Evolutionary conservation across 73 alveolate genomes (phyloP).

Genomic region (Tetrahymena malaccensis): DNA sequence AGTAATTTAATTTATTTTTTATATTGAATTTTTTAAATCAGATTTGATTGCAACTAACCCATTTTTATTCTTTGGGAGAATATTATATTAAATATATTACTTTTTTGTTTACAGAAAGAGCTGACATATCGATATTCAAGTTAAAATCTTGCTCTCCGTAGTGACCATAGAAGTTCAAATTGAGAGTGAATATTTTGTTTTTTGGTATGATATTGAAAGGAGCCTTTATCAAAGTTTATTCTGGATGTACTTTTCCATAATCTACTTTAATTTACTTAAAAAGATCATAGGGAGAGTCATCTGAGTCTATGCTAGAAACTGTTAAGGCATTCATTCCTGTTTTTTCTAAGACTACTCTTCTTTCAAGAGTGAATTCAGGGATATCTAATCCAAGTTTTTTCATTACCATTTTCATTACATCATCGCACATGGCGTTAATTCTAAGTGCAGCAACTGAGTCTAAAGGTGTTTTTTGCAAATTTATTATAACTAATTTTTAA

Average conservation of each 20-base stretch:
- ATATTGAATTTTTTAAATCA: not conserved
- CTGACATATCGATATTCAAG: not conserved
- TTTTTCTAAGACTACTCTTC: not conserved
- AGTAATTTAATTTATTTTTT: too few species aligned
- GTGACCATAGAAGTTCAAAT: not conserved
- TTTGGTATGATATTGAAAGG: not conserved
- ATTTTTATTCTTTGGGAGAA: not conserved
- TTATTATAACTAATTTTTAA: slow-evolving; percentile 23
- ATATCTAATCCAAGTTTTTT: slow-evolving; percentile 6
- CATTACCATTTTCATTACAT: slow-evolving; percentile 27
- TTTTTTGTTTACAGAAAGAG: not conserved
- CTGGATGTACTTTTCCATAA: not conserved
- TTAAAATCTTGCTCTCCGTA: not conserved
- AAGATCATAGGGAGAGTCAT: not conserved
- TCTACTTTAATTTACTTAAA: not conserved
- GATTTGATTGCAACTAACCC: not conserved
- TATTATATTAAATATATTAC: not conserved
- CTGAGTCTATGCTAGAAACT: not conserved
- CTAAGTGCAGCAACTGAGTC: slow-evolving; percentile 6
- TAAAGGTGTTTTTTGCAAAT: slow-evolving; percentile 19
- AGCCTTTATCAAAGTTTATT: not conserved
- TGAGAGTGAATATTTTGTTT: not conserved
- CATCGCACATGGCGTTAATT: slow-evolving; percentile 9
- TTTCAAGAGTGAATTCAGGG: not conserved
- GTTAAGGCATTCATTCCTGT: not conserved